Base-by-base conservation (phyloP, 345 rosid genomes). In the Camelina laxa region DNA sequence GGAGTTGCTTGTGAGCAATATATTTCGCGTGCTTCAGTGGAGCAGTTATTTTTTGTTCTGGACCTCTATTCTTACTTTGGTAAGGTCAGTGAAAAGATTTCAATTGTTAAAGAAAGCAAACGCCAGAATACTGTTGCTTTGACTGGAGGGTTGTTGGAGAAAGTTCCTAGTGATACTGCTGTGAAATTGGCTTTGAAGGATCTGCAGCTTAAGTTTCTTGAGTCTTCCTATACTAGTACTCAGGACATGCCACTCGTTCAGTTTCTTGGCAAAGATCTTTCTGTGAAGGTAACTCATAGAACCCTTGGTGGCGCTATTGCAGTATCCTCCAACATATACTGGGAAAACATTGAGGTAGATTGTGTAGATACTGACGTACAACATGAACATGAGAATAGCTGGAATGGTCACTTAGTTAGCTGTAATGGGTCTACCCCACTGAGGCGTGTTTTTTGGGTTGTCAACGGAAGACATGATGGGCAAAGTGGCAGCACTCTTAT, bases 251-350 rank as follows among this genome's bases (percentile, higher is more conserved):
- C 97, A 62, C 88, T 95, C 39, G 99, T 87, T 82, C 98, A 89
- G 76, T 92, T 95, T 77, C 75, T 73, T 69, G 99, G 98, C 74
- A 87, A 89, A 68, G 89, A 82, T 82, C 85, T 95, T 76, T 82
- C 62, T 60, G 66, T 86, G 77, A 92, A 92, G 82, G 98, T 95
- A 68, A 54, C 84, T 81, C 98, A 95, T 72, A 90, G 98, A 84
- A 92, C 97, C 61, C 98, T 95, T 41, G 99, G 99, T 20, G 99
- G 99, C 58, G 99, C 99, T 31, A 63, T 92, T 77, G 99, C 89
- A 70, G 90, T 92, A 79, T 92, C 99, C 44, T 95, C 96, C 49
- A 78, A 82, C 47, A 69, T 95, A 73, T 59, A 33, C 66, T 92
- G 98, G 99, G 90, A 89, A 81, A 85, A 75, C 77, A 85, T 90